These are phyloP conservation scores for Trichosporon ovoides DNA, from an alignment of 1,284 basidiomycete genomes.

Conservation along the genomic window DNA sequence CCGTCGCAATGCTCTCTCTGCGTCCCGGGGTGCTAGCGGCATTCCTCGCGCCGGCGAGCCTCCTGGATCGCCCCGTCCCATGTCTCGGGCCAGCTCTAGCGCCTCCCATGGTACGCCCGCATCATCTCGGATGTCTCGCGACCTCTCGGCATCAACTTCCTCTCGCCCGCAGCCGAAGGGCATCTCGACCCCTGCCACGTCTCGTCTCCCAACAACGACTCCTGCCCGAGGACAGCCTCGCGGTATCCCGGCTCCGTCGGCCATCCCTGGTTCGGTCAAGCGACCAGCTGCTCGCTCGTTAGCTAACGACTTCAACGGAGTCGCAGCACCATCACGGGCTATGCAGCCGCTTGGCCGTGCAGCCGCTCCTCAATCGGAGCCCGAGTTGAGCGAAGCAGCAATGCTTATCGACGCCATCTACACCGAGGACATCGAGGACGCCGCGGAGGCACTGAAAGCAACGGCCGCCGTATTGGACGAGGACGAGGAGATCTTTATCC, in stretches of 20 bases:
- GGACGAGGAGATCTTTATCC: conserved; percentile 56
- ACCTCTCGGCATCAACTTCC: conserved; percentile 2
- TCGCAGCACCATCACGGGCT: conserved; percentile 6
- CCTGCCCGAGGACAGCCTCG: not conserved
- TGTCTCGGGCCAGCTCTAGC: not conserved
- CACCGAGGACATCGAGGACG: conserved; percentile 66
- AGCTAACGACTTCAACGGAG: not conserved
- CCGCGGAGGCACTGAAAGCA: conserved; percentile 90
- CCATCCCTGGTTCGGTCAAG: not conserved
- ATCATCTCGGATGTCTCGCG: conserved; percentile 6
- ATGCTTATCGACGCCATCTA: conserved; percentile 36
- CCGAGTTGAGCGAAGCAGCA: conserved; percentile 2
- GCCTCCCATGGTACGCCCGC: conserved; percentile 5
- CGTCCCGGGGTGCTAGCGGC: conserved; percentile 24
- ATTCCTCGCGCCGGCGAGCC: conserved; percentile 9
- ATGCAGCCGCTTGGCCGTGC: conserved; percentile 26
- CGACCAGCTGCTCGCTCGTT: not conserved
- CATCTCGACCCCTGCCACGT: not conserved
- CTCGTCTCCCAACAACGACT: not conserved
- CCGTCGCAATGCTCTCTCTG: conserved; percentile 37
- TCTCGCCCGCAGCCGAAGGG: not conserved
- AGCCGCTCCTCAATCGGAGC: not conserved
- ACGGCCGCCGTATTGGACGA: conserved; percentile 74
- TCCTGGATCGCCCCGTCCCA: not conserved
- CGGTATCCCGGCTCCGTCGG: conserved; percentile 10